Evolutionary conservation across 345 rosid genomes (phyloP).

Genomic region (Microcos paniculata): DNA sequence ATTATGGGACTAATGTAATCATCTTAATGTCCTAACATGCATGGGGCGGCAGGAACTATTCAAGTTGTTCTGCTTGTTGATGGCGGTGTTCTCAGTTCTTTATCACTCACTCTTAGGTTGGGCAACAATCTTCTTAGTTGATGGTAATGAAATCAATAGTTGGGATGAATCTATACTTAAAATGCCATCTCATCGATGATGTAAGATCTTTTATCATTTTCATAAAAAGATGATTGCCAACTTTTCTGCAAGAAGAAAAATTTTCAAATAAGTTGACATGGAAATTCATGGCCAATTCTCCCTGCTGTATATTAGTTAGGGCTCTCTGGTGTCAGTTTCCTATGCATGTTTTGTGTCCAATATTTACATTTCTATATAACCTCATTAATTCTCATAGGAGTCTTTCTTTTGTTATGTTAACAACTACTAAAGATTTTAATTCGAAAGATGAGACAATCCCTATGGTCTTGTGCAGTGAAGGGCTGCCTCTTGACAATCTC

Average conservation of each 20-base stretch:
- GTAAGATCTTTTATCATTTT: not conserved
- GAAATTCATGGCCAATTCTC: not conserved
- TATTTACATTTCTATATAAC: not conserved
- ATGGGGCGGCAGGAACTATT: not conserved
- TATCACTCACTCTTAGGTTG: constrained; percentile 6
- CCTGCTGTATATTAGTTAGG: not conserved
- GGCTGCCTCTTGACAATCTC: not conserved
- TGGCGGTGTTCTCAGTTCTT: not conserved
- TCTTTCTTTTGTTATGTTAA: not conserved
- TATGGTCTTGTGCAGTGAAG: not conserved
- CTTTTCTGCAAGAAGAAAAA: not conserved
- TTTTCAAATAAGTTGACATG: not conserved
- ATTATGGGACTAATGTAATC: not conserved
- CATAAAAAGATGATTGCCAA: not conserved
- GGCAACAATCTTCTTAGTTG: not conserved
- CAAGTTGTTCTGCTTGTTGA: not conserved
- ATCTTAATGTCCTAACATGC: constrained; percentile 6
- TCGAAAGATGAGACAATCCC: not conserved
- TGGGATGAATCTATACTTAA: too few relatives aligned
- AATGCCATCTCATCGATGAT: too few relatives aligned
- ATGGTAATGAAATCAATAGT: too few relatives aligned
- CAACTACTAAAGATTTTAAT: not conserved
- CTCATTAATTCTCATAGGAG: not conserved
- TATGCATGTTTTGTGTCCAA: not conserved
- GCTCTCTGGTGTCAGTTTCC: not conserved